Base-by-base conservation (phyloP, 1,139 yeast species). In the Geotrichum aggregatum region DNA sequence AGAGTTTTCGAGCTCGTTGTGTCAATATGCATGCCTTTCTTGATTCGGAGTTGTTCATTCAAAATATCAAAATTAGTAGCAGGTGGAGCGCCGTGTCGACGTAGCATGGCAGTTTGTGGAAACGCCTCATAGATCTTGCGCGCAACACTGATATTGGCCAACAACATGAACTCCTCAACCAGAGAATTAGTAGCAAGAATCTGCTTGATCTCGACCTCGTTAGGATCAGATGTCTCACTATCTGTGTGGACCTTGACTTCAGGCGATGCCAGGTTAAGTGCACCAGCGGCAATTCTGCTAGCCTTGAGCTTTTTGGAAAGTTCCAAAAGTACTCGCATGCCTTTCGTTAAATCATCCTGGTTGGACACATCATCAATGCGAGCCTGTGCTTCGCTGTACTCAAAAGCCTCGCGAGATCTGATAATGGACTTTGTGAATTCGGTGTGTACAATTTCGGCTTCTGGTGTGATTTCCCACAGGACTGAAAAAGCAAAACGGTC, bases 181-280 rank as follows among this genome's bases (percentile, higher is more conserved):
- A 94, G 75, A 3, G 98, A 91, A 67, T 92, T 94, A 1, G 98
- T 92, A 54, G 88, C 98, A 48, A 86, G 76, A 26, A 87, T 72
- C 66, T 87, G 78, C 66, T 94, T 94, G 60, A 92, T 83, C 68
- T 92, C 98, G 49, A 94, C 97, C 64, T 89, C 96, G 57, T 87
- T 87, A 1, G 98, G 98, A 66, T 94, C 98, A 1, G 95, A 84
- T 1, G 98, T 91, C 71, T 94, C 99, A 65, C 92, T 84, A 63
- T 94, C 99, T 83, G 91, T 86, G 61, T 91, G 94, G 39, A 94
- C 96, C 69, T 91, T 91, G 47, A 94, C 98, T 69, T 94, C 99
- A 0, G 99, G 99, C 3, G 97, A 88, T 0, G 98, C 97, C 61
- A 94, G 76, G 67, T 94, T 94, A 65, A 94, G 77, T 0, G 99